Evolutionary conservation across 371 early-diverging fungal species (phyloP).

Genomic region (Batkoa obscura): DNA sequence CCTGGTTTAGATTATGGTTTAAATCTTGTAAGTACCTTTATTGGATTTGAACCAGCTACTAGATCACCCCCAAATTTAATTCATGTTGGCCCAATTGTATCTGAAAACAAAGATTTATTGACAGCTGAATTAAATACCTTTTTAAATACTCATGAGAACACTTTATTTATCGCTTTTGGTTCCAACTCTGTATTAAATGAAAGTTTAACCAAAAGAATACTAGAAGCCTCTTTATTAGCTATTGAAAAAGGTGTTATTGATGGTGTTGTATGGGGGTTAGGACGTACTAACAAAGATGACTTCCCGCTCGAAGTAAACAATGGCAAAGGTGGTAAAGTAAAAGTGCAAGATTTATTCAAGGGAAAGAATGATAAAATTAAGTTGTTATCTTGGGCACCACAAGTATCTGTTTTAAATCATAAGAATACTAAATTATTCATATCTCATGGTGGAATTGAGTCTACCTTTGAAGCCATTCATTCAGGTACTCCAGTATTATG

Average conservation of each 20-base stretch:
- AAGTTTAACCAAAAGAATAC: background rate
- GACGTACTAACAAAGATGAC: background rate
- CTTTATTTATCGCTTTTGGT: conserved; percentile 1
- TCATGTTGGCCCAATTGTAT: background rate
- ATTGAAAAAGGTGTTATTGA: background rate
- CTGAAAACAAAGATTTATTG: background rate
- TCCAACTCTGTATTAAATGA: background rate
- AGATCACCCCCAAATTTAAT: background rate
- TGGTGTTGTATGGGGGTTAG: conserved; percentile 1
- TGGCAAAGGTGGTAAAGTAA: background rate
- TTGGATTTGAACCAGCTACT: conserved; percentile 1
- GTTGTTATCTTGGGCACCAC: too few species aligned
- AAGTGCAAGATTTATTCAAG: too few species aligned
- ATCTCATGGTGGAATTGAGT: too few species aligned
- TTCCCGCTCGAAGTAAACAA: background rate
- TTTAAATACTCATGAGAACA: background rate
- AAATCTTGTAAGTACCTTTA: background rate
- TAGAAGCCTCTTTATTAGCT: too few species aligned
- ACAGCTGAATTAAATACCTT: background rate
- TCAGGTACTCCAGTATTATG: too few species aligned
- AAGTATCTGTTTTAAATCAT: too few species aligned
- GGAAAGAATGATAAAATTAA: too few species aligned
- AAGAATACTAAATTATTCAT: too few species aligned
- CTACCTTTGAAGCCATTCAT: too few species aligned
- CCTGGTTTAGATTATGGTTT: too few species aligned